Conservation (phyloP, 768 basidiomycete species). For the Boletus speciosus region DNA sequence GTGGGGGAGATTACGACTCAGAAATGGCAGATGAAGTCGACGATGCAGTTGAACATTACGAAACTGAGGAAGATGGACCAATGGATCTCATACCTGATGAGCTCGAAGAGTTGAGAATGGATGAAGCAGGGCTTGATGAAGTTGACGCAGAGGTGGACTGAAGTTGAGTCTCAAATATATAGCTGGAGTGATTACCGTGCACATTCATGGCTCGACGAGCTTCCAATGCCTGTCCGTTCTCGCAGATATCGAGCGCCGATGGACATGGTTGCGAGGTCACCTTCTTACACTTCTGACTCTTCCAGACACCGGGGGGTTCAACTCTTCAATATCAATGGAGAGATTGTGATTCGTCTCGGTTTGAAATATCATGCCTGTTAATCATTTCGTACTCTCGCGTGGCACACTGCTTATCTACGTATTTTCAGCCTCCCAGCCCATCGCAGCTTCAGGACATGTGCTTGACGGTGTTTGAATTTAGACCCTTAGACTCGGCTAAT, state of each 20-base stretch:
- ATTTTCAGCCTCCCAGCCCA: neutral
- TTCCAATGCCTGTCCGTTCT: neutral
- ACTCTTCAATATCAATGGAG: too few relatives aligned
- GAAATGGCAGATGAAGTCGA: conserved; percentile 26
- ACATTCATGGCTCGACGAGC: neutral
- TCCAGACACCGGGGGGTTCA: neutral
- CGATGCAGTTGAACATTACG: conserved; percentile 27
- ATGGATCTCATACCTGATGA: conserved; percentile 45
- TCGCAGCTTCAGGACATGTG: too few relatives aligned
- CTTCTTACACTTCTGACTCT: neutral
- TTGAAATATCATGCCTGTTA: neutral
- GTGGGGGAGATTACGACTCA: conserved; percentile 23
- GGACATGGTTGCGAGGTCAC: neutral
- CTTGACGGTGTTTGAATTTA: too few relatives aligned
- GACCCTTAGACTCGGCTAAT: too few relatives aligned
- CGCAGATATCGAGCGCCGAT: neutral
- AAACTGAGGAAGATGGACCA: conserved; percentile 40
- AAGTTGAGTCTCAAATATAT: conserved; percentile 6
- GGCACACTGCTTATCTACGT: neutral
- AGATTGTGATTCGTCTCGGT: neutral
- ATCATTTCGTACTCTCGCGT: neutral
- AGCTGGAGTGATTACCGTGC: neutral
- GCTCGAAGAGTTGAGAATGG: conserved; percentile 39
- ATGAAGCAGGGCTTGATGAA: conserved; percentile 38
- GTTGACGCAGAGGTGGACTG: conserved; percentile 10